These are phyloP conservation scores for Gossypium herbaceum DNA, from an alignment of 345 rosid species.

Conservation along the genomic window DNA sequence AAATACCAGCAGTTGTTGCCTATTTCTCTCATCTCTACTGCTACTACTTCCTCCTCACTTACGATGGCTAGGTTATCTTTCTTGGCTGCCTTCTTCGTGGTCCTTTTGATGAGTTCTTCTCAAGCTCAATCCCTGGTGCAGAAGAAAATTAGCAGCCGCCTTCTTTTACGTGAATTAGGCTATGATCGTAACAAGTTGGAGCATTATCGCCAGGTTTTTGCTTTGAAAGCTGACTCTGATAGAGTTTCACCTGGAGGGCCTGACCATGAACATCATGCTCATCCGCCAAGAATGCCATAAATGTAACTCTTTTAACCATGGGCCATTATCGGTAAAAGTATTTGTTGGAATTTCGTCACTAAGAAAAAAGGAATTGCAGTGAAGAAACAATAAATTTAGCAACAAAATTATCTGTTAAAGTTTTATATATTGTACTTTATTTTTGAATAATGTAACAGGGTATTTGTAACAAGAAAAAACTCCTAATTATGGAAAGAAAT, in stretches of 20 bases:
- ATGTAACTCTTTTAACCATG: neutral
- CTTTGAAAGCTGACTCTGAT: neutral
- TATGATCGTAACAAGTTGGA: slow-evolving; percentile 1
- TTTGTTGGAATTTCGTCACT: too few species aligned
- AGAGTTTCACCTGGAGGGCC: slow-evolving; percentile 43
- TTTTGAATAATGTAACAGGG: too few species aligned
- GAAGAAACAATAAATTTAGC: too few species aligned
- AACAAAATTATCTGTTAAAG: too few species aligned
- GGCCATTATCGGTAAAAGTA: neutral
- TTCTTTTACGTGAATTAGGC: slow-evolving; percentile 3
- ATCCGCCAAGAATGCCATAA: neutral
- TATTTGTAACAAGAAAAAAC: too few species aligned
- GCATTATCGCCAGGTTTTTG: slow-evolving; percentile 12
- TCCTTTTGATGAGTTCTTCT: neutral
- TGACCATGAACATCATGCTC: slow-evolving; percentile 34
- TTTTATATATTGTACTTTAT: too few species aligned
- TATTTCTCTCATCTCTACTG: neutral
- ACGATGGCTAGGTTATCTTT: neutral
- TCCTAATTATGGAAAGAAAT: too few species aligned
- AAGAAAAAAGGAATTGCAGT: too few species aligned
- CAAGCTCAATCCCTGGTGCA: neutral
- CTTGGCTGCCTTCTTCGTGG: neutral
- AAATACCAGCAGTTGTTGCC: slow-evolving; percentile 8
- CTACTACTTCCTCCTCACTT: neutral
- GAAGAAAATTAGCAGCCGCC: neutral